These are phyloP conservation scores for Lagenidium sp. DNA, from an alignment of 352 stramenopile genomes.

Conservation along the genomic window DNA sequence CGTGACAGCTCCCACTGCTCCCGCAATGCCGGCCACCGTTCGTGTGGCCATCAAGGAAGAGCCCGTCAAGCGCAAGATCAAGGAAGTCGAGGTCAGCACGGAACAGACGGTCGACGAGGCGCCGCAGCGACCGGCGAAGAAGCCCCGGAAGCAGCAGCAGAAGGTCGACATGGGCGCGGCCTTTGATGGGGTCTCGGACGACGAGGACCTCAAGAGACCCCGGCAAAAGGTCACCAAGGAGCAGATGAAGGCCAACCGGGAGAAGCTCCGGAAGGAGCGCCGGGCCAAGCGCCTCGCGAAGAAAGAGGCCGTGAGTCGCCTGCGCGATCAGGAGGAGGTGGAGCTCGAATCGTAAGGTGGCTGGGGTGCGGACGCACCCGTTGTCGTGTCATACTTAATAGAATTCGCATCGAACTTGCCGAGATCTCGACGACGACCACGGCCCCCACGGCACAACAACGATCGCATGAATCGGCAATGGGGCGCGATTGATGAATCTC, in stretches of 20 bases:
- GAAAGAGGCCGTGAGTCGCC: slow-evolving; percentile 40
- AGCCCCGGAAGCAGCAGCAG: slow-evolving; percentile 16
- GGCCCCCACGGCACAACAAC: too few species aligned
- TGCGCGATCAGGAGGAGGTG: slow-evolving; percentile 32
- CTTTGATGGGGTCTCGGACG: slow-evolving; percentile 50
- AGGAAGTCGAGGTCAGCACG: not conserved
- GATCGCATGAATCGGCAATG: too few species aligned
- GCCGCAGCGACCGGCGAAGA: slow-evolving; percentile 2
- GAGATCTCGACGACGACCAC: too few species aligned
- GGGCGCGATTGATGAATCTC: too few species aligned
- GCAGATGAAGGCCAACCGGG: slow-evolving; percentile 39
- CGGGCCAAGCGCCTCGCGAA: slow-evolving; percentile 45
- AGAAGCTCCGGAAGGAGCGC: slow-evolving; percentile 45
- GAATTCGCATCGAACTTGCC: too few species aligned
- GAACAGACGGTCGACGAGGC: not conserved
- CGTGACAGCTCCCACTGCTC: not conserved
- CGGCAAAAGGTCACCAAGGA: slow-evolving; percentile 40
- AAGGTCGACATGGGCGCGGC: slow-evolving; percentile 68
- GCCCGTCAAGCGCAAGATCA: not conserved
- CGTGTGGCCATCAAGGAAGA: not conserved
- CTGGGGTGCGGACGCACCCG: too few species aligned
- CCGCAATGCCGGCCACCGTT: slow-evolving; percentile 4
- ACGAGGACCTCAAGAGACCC: slow-evolving; percentile 18
- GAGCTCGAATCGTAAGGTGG: too few species aligned
- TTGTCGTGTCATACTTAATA: too few species aligned